Percentiles rank a stretch among this genome's conserved stretches.
These are phyloP conservation scores for Wickerhamomyces chambardii DNA, from an alignment of 805 yeast genomes.

Conservation along the genomic window DNA sequence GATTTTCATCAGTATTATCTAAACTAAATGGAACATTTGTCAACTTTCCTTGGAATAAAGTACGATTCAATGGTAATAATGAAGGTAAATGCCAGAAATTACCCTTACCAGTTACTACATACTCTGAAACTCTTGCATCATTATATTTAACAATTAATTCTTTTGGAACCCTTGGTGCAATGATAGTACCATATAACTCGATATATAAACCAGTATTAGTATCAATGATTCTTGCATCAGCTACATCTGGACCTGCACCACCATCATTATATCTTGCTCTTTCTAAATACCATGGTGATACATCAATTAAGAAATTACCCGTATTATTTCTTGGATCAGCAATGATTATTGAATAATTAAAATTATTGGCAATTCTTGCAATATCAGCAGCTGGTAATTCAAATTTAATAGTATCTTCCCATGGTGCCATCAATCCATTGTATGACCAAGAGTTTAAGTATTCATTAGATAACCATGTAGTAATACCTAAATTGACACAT, in stretches of 20 bases:
- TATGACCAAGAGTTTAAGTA: slow-evolving; percentile 39
- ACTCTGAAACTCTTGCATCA: slow-evolving; percentile 10
- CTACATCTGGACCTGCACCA: slow-evolving; percentile 30
- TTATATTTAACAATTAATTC: slow-evolving; percentile 3
- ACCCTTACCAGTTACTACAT: slow-evolving; percentile 28
- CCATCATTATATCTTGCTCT: slow-evolving; percentile 39
- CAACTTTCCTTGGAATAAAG: slow-evolving; percentile 49
- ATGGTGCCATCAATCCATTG: slow-evolving; percentile 41
- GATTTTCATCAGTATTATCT: slow-evolving; percentile 24
- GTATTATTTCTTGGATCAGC: slow-evolving; percentile 35
- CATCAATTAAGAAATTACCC: slow-evolving; percentile 36
- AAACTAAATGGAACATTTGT: slow-evolving; percentile 34
- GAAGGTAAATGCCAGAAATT: slow-evolving; percentile 40
- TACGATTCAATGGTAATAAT: slow-evolving; percentile 41
- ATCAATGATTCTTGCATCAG: slow-evolving; percentile 53
- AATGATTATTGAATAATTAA: slow-evolving; percentile 36
- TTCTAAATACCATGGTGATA: slow-evolving; percentile 40
- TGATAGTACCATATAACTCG: slow-evolving; percentile 40
- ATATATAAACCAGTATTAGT: slow-evolving; percentile 48
- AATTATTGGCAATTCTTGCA: slow-evolving; percentile 32
- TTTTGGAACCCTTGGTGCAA: slow-evolving; percentile 15
- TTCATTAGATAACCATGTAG: slow-evolving; percentile 41
- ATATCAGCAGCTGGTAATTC: slow-evolving; percentile 43
- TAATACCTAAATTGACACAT: slow-evolving; percentile 29
- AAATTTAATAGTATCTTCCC: slow-evolving; percentile 42